A percentile compares a stretch with the other conserved stretches of the same genome.
Evolutionary conservation across 768 basidiomycete species (phyloP).

Genomic region (Lentinus brumalis): DNA sequence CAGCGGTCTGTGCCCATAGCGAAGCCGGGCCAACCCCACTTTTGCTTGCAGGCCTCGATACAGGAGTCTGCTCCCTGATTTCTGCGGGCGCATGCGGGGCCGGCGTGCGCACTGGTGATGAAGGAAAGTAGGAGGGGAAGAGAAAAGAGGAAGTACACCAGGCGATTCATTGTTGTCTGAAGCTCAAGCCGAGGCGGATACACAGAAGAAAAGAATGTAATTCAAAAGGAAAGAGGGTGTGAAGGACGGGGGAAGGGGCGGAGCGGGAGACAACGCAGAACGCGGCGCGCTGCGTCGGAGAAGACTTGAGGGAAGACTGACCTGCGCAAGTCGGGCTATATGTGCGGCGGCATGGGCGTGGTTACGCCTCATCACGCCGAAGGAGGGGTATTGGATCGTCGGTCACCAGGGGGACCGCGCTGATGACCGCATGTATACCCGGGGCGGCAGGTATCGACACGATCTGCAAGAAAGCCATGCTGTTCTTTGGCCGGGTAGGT

Average conservation of each 20-base stretch:
- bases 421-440: slow-evolving; percentile 5
- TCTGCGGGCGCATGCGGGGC: slow-evolving; percentile 29
- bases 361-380: slow-evolving; percentile 3
- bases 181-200: background rate
- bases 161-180: slow-evolving; percentile 27
- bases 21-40: slow-evolving; percentile 43
- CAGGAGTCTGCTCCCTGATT: slow-evolving; percentile 24
- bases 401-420: slow-evolving; percentile 20
- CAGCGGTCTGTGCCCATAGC: slow-evolving; percentile 58
- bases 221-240: slow-evolving; percentile 14
- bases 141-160: slow-evolving; percentile 26
- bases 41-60: slow-evolving; percentile 22
- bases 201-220: slow-evolving; percentile 25
- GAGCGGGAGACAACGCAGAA: slow-evolving; percentile 11
- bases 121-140: slow-evolving; percentile 24
- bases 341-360: slow-evolving; percentile 5
- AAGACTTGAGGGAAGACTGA: slow-evolving; percentile 7
- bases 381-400: slow-evolving; percentile 14
- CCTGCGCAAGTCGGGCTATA: slow-evolving; percentile 1
- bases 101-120: slow-evolving; percentile 26
- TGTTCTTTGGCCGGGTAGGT: too few species aligned
- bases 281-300: slow-evolving; percentile 21
- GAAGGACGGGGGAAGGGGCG: slow-evolving; percentile 8
- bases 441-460: slow-evolving; percentile 7
- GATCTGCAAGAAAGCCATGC: slow-evolving; percentile 8